Evolutionary conservation across 371 early-diverging fungal species (phyloP), one percentile per base, ranked within the genome.

Genomic region (Mucor velutinosus): DNA sequence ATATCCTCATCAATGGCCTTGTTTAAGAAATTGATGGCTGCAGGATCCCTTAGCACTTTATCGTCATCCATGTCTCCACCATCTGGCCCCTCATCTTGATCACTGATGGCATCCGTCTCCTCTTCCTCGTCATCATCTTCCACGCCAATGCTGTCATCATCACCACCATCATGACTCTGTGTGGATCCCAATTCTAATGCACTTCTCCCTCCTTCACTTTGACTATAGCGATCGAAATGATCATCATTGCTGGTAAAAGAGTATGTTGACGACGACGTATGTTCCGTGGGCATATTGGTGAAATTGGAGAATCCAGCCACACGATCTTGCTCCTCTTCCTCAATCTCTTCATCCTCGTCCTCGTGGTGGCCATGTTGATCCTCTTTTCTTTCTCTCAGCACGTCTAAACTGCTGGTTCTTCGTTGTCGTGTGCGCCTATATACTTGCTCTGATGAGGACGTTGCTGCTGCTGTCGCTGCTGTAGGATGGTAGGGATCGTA

Each of bases 1-100:
- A 83, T 83, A 64, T 83, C 84, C 56, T 83, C 84, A 58, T 81
- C 79, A 43, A 83, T 79, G 0, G 74, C 71, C 59, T 83, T 79
- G 57, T 75, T 69, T 32, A 82, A 67, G 51, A 67, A 81, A n/a
- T 69, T 69, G 19, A 73, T 68, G 2, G 62, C 53, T 5, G 68
- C 53, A 35, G 74, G 60, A 39, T 75, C 73, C 11, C 63, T 49
- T 6, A 64, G 23, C 7, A 60, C 47, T 45, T 58, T 64, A 25
- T 73, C 74, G 12, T 65, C 69, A 10, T 66, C 65, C 15, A 35
- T 32, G 4, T 65, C 66, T 1, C 64, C 69, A 27, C 57, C 58
- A 30, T 51, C 65, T n/a, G 58, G 53, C 41, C 72, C 67, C 19
- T 67, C 64, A 14, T 68, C 66, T 1, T 56, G 69, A 30, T 67